Percentiles rank a stretch among this genome's conserved stretches.
Evolutionary conservation across 83 land plant genomes (phyloP).

Genomic region (Thuja plicata): DNA sequence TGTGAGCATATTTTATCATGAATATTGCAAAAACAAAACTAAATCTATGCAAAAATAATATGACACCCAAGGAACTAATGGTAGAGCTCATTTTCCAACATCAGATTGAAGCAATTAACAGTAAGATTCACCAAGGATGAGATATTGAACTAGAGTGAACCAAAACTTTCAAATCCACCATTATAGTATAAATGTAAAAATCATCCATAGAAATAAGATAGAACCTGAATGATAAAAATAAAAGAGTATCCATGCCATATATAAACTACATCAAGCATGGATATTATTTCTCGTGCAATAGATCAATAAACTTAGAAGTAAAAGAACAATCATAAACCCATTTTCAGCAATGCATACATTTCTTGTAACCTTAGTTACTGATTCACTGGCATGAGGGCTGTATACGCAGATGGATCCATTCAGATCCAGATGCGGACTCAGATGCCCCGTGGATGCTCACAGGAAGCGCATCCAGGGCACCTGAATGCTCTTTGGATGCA

Average conservation of each 20-base stretch:
- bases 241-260: neutral
- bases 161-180: neutral
- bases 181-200: neutral
- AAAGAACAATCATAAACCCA: too few relatives aligned
- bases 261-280: neutral
- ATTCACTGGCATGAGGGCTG: too few relatives aligned
- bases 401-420: too few relatives aligned
- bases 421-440: too few relatives aligned
- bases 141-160: neutral
- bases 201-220: neutral
- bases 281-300: too few relatives aligned
- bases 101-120: neutral
- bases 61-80: neutral
- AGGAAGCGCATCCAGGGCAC: too few relatives aligned
- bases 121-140: neutral
- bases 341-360: too few relatives aligned
- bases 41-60: neutral
- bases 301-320: too few relatives aligned
- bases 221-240: neutral
- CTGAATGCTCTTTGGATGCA: too few relatives aligned
- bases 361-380: too few relatives aligned
- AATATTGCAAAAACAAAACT: neutral
- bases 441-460: too few relatives aligned
- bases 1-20: neutral
- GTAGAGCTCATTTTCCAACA: neutral